Conservation (phyloP, 768 basidiomycete genomes). For the Psilocybe azurescens region DNA sequence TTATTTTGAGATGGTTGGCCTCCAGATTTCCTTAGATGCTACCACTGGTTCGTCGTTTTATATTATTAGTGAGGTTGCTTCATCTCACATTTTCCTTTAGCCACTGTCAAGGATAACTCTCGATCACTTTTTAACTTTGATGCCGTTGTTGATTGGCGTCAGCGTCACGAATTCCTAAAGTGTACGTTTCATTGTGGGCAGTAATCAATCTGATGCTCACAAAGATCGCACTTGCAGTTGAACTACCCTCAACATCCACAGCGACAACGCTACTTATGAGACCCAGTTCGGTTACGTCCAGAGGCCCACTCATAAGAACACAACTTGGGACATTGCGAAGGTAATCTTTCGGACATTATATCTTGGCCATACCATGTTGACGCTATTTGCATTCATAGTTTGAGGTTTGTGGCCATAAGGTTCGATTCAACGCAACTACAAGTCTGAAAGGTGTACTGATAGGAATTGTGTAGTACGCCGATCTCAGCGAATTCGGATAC, state of each 20-base stretch:
- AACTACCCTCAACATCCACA: slow-evolving; percentile 89
- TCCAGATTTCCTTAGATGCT: slow-evolving; percentile 86
- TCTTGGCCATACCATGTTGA: background rate
- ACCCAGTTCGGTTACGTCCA: slow-evolving; percentile 92
- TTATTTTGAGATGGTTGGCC: too few relatives aligned
- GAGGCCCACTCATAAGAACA: slow-evolving; percentile 95
- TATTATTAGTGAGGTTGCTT: background rate
- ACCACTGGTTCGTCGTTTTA: slow-evolving; percentile 48
- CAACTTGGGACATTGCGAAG: slow-evolving; percentile 87
- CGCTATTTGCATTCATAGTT: slow-evolving; percentile 47
- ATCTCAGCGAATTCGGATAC: slow-evolving; percentile 93
- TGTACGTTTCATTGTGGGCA: slow-evolving; percentile 50
- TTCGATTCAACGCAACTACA: slow-evolving; percentile 28
- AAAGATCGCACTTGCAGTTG: slow-evolving; percentile 54
- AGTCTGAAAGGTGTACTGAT: slow-evolving; percentile 1
- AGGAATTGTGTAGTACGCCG: slow-evolving; percentile 62
- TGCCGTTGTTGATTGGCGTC: slow-evolving; percentile 87
- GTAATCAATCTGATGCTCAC: background rate
- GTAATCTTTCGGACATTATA: slow-evolving; percentile 26
- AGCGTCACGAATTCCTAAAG: slow-evolving; percentile 89
- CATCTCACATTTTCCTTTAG: slow-evolving; percentile 33
- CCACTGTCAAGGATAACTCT: slow-evolving; percentile 65
- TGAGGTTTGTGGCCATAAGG: slow-evolving; percentile 97
- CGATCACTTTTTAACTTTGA: slow-evolving; percentile 84
- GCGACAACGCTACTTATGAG: slow-evolving; percentile 88